Base-by-base conservation (phyloP, 1,284 basidiomycete genomes). In the Anthracocystis setariae region DNA sequence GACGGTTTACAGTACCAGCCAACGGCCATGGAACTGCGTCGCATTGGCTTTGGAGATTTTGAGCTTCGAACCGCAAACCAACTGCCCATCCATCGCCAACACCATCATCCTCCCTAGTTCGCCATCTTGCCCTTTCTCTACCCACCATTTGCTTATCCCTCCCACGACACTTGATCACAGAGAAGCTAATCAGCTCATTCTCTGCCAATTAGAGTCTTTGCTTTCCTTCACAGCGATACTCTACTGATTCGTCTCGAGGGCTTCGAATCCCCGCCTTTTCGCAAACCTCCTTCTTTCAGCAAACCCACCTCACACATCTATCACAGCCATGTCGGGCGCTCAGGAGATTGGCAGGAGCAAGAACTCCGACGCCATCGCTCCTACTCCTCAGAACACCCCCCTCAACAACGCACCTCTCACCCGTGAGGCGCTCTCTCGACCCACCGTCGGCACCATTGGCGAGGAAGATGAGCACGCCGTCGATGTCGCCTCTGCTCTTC, bases 351-450 rank as follows among this genome's bases (percentile, higher is more conserved):
- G 59, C 62, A 74, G 70, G 62, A 74, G 60, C 69, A 69, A 76
- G 40, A 73, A 76, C 54, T 44, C 65, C 38, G 78, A 83, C 63
- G 55, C 71, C 43, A 80, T 84, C 60, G 90, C 91, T 5, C 90
- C 91, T 20, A 92, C 91, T 21, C 91, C 91, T 15, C 90, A 91
- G 83, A 92, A 92, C 86, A 92, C 91, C 15, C 91, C 91, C 17
- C 85, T 92, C 76, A 88, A 86, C 67, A 88, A 89, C 57, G 88
- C 88, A 20, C 89, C 90, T 52, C 88, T 91, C 82, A 86, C 88
- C 21, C 87, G 89, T 70, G 85, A 85, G 58, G 84, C 83, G 55
- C 85, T 91, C 64, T 90, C 89, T 43, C 87, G 88, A 71, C 89
- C 87, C 86, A 81, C 78, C 29, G 80, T 82, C 53, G 73, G 76